These are phyloP conservation scores for Aspergillus hiratsukae DNA, from an alignment of 2,329 filamentous ascomycete genomes.

Conservation along the genomic window DNA sequence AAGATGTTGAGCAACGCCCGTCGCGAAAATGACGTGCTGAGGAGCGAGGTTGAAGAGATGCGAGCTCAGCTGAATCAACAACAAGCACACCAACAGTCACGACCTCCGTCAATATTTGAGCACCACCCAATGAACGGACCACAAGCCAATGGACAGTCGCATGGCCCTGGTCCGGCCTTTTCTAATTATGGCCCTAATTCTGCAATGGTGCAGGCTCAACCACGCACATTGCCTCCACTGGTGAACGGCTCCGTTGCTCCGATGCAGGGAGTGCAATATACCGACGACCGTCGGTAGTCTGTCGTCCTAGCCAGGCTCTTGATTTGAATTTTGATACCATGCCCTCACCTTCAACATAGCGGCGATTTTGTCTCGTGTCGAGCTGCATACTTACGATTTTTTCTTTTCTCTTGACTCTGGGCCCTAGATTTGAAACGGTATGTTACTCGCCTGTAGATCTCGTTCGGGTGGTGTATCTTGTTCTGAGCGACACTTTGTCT, in stretches of 20 bases:
- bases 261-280: conserved; percentile 50
- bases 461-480: conserved; percentile 16
- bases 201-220: conserved; percentile 36
- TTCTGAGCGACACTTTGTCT: conserved; percentile 8
- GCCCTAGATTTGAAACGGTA: conserved; percentile 3
- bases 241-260: conserved; percentile 41
- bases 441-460: conserved; percentile 16
- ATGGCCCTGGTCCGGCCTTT: conserved; percentile 26
- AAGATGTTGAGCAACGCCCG: conserved; percentile 34
- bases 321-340: neutral
- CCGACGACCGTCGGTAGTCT: conserved; percentile 43
- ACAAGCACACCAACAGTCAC: conserved; percentile 29
- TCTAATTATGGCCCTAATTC: conserved; percentile 25
- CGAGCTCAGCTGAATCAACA: conserved; percentile 37
- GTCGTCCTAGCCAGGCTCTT: neutral
- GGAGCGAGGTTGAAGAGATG: conserved; percentile 34
- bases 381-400: neutral
- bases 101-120: conserved; percentile 30
- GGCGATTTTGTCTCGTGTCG: neutral
- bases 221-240: conserved; percentile 45
- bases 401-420: neutral
- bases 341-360: neutral
- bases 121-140: conserved; percentile 31
- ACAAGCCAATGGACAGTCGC: conserved; percentile 32
- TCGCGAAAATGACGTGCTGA: conserved; percentile 37